Conservation (phyloP, 176 grass and related monocot species). For the Melocanna baccifera region DNA sequence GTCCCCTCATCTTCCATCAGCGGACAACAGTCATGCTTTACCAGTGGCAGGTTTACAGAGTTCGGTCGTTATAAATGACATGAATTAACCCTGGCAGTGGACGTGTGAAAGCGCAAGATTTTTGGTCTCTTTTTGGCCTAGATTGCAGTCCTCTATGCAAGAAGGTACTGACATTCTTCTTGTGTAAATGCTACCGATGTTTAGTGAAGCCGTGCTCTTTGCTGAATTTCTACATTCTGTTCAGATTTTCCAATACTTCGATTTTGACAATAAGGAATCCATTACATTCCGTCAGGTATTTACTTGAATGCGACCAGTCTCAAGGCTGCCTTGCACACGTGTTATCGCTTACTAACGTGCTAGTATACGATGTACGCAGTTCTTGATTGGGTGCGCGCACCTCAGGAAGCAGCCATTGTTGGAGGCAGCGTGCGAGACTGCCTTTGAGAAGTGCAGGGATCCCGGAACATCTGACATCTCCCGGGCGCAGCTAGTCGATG, state of each 20-base stretch:
- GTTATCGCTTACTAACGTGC: not conserved
- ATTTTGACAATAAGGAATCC: conserved; percentile 56
- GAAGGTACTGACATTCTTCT: conserved; percentile 43
- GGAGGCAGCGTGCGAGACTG: conserved; percentile 44
- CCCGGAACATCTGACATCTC: conserved; percentile 34
- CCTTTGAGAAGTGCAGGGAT: conserved; percentile 65
- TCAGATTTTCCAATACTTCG: conserved; percentile 91
- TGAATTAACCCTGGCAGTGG: conserved; percentile 52
- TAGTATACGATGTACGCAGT: conserved; percentile 34
- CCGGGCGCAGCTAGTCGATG: conserved; percentile 28
- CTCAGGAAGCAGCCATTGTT: conserved; percentile 71
- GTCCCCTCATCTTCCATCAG: not conserved
- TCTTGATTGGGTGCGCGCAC: conserved; percentile 74
- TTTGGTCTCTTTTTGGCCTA: conserved; percentile 76
- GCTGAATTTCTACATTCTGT: not conserved
- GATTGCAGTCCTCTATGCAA: conserved; percentile 57
- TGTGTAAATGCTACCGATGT: not conserved
- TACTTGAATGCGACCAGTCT: not conserved
- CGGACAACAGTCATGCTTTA: not conserved
- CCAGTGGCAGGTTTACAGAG: not conserved
- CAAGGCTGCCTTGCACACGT: not conserved
- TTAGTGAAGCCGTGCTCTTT: not conserved
- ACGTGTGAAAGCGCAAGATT: conserved; percentile 61
- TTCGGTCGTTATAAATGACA: conserved; percentile 7
- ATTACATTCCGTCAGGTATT: conserved; percentile 95